phyloP scores from a whole-genome alignment of 805 yeast genomes.

The Wickerhamomyces chaumierensis region DNA sequence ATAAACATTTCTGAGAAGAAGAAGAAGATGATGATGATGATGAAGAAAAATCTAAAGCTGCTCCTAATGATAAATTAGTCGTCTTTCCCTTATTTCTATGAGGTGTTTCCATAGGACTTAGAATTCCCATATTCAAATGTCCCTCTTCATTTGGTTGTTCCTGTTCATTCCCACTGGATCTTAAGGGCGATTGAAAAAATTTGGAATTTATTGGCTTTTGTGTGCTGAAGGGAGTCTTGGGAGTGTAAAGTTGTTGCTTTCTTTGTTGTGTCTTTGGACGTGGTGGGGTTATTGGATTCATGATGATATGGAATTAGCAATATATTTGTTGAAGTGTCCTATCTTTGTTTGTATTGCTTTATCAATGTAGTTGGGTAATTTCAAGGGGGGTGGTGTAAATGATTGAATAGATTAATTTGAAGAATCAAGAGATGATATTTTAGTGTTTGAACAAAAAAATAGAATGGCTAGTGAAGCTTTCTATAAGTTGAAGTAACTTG shows the following conservation, averaged over 20 bases:
- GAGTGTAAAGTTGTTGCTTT: background rate
- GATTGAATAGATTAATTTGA: too few species aligned
- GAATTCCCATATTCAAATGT: background rate
- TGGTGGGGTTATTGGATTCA: background rate
- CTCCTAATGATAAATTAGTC: background rate
- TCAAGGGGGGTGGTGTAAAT: too few species aligned
- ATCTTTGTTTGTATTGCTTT: too few species aligned
- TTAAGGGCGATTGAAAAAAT: background rate
- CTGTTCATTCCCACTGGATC: background rate
- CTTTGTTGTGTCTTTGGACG: background rate
- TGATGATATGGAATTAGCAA: background rate
- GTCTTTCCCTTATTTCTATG: background rate
- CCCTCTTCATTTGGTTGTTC: too few species aligned
- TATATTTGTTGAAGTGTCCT: too few species aligned
- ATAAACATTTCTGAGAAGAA: slow-evolving; percentile 13
- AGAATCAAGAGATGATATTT: too few species aligned
- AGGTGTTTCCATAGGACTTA: background rate
- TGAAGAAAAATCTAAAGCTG: background rate
- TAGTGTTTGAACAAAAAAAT: too few species aligned
- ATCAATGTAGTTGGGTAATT: too few species aligned
- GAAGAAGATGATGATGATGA: too few species aligned
- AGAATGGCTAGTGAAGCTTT: too few species aligned
- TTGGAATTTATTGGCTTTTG: background rate
- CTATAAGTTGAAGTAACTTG: too few species aligned
- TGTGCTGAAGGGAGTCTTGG: background rate